A percentile compares a stretch with the other conserved stretches of the same genome.
phyloP scores from a whole-genome alignment of 768 basidiomycete genomes.

The Glaciozyma antarctica region DNA sequence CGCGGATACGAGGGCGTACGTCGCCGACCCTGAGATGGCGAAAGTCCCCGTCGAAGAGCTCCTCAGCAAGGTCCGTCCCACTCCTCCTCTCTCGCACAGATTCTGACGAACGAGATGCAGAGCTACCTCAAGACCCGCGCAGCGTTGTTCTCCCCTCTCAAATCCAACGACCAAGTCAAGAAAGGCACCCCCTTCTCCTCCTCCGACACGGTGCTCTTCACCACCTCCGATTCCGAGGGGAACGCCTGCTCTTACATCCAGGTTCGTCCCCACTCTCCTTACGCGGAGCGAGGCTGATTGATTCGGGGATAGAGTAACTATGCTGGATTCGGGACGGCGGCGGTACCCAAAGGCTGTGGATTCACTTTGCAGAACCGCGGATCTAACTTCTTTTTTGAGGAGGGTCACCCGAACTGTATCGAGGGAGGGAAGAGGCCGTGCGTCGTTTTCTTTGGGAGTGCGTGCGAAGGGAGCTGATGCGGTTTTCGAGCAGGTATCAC shows the following conservation, averaged over 20 bases:
- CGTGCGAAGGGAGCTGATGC: too few relatives aligned
- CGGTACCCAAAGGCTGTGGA: constrained; percentile 85
- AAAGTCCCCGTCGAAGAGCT: constrained; percentile 71
- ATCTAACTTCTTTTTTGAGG: constrained; percentile 64
- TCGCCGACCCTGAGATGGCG: constrained; percentile 72
- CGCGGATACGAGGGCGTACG: constrained; percentile 75
- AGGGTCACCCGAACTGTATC: constrained; percentile 76
- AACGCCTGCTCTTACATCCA: constrained; percentile 39
- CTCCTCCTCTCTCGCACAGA: neutral
- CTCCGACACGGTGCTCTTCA: constrained; percentile 91
- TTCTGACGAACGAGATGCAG: constrained; percentile 43
- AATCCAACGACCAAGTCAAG: constrained; percentile 54
- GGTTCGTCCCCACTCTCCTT: neutral
- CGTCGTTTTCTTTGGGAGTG: too few relatives aligned
- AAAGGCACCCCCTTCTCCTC: constrained; percentile 74
- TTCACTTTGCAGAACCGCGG: constrained; percentile 96
- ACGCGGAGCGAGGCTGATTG: too few relatives aligned
- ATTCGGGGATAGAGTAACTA: constrained; percentile 56
- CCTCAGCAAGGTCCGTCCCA: constrained; percentile 59
- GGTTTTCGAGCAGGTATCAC: constrained; percentile 26
- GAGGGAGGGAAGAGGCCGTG: constrained; percentile 41
- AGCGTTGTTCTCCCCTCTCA: constrained; percentile 60
- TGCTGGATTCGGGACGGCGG: constrained; percentile 72
- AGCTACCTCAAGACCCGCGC: constrained; percentile 75
- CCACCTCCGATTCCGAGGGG: constrained; percentile 51